phyloP scores from a whole-genome alignment of 352 stramenopile genomes.

The Elongisporangium anandrum region DNA sequence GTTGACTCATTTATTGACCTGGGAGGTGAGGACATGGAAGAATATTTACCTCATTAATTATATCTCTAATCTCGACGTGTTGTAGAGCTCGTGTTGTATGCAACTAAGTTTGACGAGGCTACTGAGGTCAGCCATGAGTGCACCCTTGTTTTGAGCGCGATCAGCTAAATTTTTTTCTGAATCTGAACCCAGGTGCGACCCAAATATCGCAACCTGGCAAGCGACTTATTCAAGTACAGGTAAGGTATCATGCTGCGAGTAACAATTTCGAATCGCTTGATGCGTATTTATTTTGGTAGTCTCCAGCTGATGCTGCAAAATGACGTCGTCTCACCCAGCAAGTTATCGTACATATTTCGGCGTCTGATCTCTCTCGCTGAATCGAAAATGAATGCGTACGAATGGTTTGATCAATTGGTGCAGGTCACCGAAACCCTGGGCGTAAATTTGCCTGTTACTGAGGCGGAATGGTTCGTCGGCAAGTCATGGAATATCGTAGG shows the following conservation, averaged over 20 bases:
- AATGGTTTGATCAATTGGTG: constrained; percentile 66
- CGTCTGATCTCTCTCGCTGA: constrained; percentile 50
- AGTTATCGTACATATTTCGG: constrained; percentile 59
- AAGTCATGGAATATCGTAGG: constrained; percentile 77
- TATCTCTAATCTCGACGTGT: not conserved
- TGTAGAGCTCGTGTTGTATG: constrained; percentile 61
- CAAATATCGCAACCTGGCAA: constrained; percentile 51
- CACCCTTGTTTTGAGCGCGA: not conserved
- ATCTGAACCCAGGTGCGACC: constrained; percentile 30
- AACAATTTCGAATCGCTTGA: not conserved
- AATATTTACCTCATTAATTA: not conserved
- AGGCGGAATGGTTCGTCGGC: constrained; percentile 69
- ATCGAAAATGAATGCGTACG: constrained; percentile 28
- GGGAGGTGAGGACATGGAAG: constrained; percentile 25
- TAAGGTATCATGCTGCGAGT: constrained; percentile 8
- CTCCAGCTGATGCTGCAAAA: constrained; percentile 59
- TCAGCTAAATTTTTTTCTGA: constrained; percentile 5
- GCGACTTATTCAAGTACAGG: constrained; percentile 58
- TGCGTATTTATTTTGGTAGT: constrained; percentile 13
- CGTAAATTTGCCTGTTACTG: constrained; percentile 32
- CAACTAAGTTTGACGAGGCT: constrained; percentile 48
- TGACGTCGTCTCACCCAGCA: constrained; percentile 18
- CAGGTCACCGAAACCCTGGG: constrained; percentile 49
- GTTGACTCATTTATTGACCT: constrained; percentile 40
- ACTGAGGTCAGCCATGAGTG: constrained; percentile 16